These are phyloP conservation scores for Phyllosticta citrichinensis DNA, from an alignment of 2,329 filamentous ascomycete genomes.

Conservation along the genomic window DNA sequence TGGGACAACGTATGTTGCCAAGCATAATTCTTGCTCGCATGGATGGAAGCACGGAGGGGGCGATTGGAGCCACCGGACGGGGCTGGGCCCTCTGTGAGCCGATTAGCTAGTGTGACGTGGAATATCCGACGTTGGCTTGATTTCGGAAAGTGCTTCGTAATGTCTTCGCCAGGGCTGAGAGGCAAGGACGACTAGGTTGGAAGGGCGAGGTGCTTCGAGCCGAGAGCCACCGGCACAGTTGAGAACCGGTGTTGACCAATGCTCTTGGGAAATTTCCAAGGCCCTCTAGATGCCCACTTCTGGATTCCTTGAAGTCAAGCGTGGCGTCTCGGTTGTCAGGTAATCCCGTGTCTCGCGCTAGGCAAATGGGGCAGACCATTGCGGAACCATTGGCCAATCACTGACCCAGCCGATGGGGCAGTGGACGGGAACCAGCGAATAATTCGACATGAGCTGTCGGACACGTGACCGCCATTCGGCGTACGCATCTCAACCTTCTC, in stretches of 20 bases:
- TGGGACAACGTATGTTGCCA: slow-evolving; percentile 10
- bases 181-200: slow-evolving; percentile 4
- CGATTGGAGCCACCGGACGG: slow-evolving; percentile 8
- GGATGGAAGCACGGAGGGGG: slow-evolving; percentile 10
- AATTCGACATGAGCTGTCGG: slow-evolving; percentile 23
- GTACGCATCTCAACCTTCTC: slow-evolving; percentile 25
- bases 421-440: slow-evolving; percentile 10
- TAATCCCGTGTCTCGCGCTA: slow-evolving; percentile 9
- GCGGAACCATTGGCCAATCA: slow-evolving; percentile 5
- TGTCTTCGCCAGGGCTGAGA: slow-evolving; percentile 5
- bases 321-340: slow-evolving; percentile 1
- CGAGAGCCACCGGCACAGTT: slow-evolving; percentile 10
- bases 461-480: slow-evolving; percentile 29
- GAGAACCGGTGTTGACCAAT: slow-evolving; percentile 18
- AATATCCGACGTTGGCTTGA: slow-evolving; percentile 10
- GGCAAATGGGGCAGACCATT: neutral
- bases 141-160: slow-evolving; percentile 10
- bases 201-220: slow-evolving; percentile 7
- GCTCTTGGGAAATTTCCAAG: slow-evolving; percentile 11
- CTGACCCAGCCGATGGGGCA: neutral
- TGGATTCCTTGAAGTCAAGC: slow-evolving; percentile 7
- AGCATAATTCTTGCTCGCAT: slow-evolving; percentile 10
- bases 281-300: slow-evolving; percentile 4
- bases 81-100: slow-evolving; percentile 8
- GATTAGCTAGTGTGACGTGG: slow-evolving; percentile 11